A percentile compares a stretch with the other conserved stretches of the same genome.
phyloP scores from a whole-genome alignment of 345 rosid genomes.

The Dimocarpus longan region DNA sequence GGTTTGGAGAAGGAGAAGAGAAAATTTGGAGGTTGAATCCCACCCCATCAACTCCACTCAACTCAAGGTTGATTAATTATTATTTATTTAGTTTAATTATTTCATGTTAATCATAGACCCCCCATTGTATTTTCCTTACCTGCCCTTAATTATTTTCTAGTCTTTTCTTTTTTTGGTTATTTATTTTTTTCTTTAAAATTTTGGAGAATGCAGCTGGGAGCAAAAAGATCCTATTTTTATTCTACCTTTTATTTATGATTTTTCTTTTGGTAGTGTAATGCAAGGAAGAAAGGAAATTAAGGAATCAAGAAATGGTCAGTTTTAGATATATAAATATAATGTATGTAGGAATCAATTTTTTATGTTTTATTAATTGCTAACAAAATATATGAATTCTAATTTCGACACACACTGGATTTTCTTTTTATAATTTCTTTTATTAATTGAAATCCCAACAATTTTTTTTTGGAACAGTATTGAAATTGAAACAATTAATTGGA shows the following conservation, averaged over 20 bases:
- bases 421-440: background rate
- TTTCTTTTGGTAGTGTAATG: background rate
- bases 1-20: constrained; percentile 51
- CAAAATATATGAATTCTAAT: too few relatives aligned
- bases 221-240: background rate
- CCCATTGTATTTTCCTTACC: background rate
- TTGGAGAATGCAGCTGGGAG: background rate
- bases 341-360: too few relatives aligned
- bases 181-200: background rate
- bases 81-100: background rate
- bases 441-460: background rate
- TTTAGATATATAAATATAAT: too few relatives aligned
- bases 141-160: background rate
- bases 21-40: constrained; percentile 52
- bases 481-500: too few relatives aligned
- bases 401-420: too few relatives aligned
- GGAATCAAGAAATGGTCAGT: background rate
- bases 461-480: too few relatives aligned
- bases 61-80: too few relatives aligned
- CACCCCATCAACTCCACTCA: too few relatives aligned
- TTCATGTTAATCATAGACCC: constrained; percentile 2
- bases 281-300: background rate
- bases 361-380: too few relatives aligned
- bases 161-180: background rate
- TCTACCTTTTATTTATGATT: background rate